Percentiles rank a stretch among this genome's conserved stretches.
These are phyloP conservation scores for Tricholomella constricta DNA, from an alignment of 768 basidiomycete species.

Conservation along the genomic window DNA sequence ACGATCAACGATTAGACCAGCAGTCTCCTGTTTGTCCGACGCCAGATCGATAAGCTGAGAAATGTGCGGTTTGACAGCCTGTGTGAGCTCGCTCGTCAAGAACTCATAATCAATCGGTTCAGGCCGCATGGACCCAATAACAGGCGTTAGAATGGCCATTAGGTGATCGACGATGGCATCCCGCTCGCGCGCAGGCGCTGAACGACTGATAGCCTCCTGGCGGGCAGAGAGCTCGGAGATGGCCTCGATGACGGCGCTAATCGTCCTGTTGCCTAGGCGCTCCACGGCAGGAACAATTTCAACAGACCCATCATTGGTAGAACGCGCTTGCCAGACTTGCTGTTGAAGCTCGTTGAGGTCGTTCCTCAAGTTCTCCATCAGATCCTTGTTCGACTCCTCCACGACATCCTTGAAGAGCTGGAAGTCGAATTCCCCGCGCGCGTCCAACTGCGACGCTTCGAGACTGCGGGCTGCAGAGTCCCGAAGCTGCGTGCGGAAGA, in stretches of 20 bases:
- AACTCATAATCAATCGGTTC: constrained; percentile 79
- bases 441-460: constrained; percentile 69
- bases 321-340: constrained; percentile 35
- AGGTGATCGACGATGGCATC: constrained; percentile 65
- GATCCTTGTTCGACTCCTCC: constrained; percentile 65
- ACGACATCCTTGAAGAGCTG: constrained; percentile 72
- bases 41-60: constrained; percentile 87
- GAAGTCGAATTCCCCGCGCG: constrained; percentile 77
- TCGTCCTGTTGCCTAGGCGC: constrained; percentile 55
- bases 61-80: constrained; percentile 88
- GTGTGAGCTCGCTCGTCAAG: constrained; percentile 71
- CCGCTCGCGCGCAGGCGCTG: constrained; percentile 52
- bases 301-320: constrained; percentile 21
- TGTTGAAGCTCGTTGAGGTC: constrained; percentile 58
- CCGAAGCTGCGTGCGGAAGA: constrained; percentile 69
- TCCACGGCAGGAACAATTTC: constrained; percentile 54
- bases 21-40: constrained; percentile 87
- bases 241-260: constrained; percentile 60
- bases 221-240: constrained; percentile 59
- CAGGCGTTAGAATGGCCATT: constrained; percentile 56
- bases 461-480: constrained; percentile 57
- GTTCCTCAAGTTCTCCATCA: constrained; percentile 55
- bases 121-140: constrained; percentile 58
- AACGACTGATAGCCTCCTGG: constrained; percentile 52
- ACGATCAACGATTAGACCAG: constrained; percentile 73